Base-by-base conservation (phyloP, 2,329 filamentous ascomycete genomes). In the Alternaria rosae region DNA sequence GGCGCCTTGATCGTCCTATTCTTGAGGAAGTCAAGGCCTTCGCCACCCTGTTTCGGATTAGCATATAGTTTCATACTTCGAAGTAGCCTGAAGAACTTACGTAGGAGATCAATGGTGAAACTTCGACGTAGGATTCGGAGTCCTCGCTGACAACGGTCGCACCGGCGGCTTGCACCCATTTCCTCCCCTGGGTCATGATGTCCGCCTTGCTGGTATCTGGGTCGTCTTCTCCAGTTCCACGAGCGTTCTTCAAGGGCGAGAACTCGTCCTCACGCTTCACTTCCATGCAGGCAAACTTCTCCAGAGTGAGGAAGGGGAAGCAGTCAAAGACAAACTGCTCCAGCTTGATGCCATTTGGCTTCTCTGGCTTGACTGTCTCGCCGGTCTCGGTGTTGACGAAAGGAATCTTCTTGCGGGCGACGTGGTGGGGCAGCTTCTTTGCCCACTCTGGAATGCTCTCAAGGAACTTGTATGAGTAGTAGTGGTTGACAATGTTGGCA, bases 251-350 rank as follows among this genome's bases (percentile, higher is more conserved):
- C 70, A 99, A 84, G 5, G 95, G 95, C 26, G 93, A 97, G 84
- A 99, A 99, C 82, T 99, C 95, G 71, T 99, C 95, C 84, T 97
- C 94, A 64, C 95, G 92, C 80, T 90, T 92, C 54, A 99, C 95
- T 82, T 99, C 95, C 83, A 98, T 91, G 81, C 90, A 97, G 23
- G 94, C 95, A 76, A 99, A 99, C 82, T 96, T 93, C 69, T 90
- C 86, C 67, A 99, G 88, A 17, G 90, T 84, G 54, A 97, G 85
- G 85, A 94, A 87, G 64, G 94, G 94, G 86, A 99, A 99, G 76
- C 97, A 95, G 78, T 99, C 95, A 78, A 99, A 99, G 64, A 99
- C 94, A 74, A 98, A 99, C 82, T 98, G 95, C 86, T 99, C 95
- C 41, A 99, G 88, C 86, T 99, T 99, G 87, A 99, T 94, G 70